Conservation (phyloP, 83 land plant genomes). For the Thuja plicata region DNA sequence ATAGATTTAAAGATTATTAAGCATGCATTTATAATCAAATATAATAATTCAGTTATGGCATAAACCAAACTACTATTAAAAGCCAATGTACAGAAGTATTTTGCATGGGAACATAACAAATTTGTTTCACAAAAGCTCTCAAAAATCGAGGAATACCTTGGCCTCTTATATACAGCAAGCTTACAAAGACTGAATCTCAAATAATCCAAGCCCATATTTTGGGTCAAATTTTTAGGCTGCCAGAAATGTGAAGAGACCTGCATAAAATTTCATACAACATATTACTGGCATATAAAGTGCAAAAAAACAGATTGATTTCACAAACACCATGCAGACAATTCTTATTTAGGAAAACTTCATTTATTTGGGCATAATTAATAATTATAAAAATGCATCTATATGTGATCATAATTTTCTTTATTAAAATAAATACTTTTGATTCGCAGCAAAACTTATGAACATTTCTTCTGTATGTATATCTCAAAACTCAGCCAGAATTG, state of each 20-base stretch:
- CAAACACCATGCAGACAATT: neutral
- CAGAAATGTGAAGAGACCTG: slow-evolving; percentile 3
- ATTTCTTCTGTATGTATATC: neutral
- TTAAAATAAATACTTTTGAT: neutral
- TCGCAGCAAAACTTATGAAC: neutral
- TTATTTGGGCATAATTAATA: neutral
- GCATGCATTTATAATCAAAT: neutral
- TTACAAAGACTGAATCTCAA: neutral
- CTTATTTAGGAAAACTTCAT: neutral
- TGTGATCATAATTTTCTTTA: neutral
- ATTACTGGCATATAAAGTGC: neutral
- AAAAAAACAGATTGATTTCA: too few relatives aligned
- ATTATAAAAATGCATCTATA: neutral
- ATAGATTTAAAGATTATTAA: neutral
- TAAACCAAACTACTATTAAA: neutral
- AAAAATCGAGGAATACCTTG: neutral
- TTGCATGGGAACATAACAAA: neutral
- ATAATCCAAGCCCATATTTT: neutral
- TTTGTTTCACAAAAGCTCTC: neutral
- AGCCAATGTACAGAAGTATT: neutral
- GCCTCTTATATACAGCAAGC: neutral
- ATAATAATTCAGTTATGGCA: neutral
- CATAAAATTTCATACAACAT: neutral
- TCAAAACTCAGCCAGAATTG: neutral
- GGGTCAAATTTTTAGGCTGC: neutral